Percentiles rank a stretch among this genome's conserved stretches.
Conservation (phyloP, 2,329 filamentous ascomycete genomes). For the Xylariaceae sp. region DNA sequence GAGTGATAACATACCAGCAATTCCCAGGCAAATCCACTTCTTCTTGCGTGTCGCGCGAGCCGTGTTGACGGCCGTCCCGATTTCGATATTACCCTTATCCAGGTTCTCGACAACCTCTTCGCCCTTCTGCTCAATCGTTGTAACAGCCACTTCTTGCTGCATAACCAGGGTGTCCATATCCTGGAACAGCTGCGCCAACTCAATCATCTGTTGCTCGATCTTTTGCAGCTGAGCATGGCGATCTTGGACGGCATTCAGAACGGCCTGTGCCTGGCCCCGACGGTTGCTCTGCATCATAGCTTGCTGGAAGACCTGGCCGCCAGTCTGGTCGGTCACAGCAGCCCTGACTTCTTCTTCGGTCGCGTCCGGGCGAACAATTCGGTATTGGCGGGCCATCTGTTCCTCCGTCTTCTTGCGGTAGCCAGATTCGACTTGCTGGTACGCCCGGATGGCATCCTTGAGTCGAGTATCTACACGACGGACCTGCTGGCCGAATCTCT, state of each 20-base stretch:
- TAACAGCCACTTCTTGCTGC: conserved; percentile 76
- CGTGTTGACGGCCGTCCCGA: conserved; percentile 74
- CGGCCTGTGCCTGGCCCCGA: conserved; percentile 72
- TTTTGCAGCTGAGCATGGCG: conserved; percentile 84
- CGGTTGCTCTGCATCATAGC: conserved; percentile 77
- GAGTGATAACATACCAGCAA: conserved; percentile 48
- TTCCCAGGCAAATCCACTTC: conserved; percentile 94
- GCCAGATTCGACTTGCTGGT: conserved; percentile 71
- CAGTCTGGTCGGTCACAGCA: conserved; percentile 65
- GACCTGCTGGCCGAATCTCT: conserved; percentile 73
- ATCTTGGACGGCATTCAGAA: conserved; percentile 71
- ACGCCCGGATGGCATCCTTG: conserved; percentile 73
- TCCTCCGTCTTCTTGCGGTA: conserved; percentile 77
- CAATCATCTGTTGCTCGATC: conserved; percentile 85
- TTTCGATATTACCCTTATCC: conserved; percentile 76
- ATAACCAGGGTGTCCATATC: conserved; percentile 81
- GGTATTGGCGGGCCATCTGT: conserved; percentile 83
- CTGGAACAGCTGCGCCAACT: conserved; percentile 81
- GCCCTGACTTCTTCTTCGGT: conserved; percentile 70
- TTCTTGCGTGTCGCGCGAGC: conserved; percentile 76
- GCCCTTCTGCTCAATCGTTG: conserved; percentile 78
- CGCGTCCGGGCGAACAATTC: conserved; percentile 80
- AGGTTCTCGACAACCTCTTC: conserved; percentile 82
- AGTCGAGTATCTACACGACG: conserved; percentile 73
- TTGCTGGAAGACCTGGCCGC: conserved; percentile 81